These are phyloP conservation scores for Kuraishia piskuri DNA, from an alignment of 805 yeast species.

Conservation along the genomic window DNA sequence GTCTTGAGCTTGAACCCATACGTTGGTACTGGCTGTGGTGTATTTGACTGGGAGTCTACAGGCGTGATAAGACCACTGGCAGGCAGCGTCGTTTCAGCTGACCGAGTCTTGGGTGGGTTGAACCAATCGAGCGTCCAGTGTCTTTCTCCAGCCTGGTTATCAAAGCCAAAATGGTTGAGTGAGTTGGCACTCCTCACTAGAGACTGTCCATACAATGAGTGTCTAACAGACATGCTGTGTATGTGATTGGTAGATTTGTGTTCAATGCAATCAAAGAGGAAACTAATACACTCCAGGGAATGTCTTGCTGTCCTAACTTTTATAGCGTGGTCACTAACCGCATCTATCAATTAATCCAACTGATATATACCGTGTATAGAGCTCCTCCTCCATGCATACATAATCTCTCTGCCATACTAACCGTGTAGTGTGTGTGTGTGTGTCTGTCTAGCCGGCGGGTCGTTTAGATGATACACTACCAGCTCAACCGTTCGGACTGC, in stretches of 20 bases:
- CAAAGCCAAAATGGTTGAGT: conserved; percentile 10
- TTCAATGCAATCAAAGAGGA: no score
- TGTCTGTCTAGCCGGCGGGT: no score
- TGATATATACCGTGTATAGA: no score
- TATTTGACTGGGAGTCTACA: conserved; percentile 14
- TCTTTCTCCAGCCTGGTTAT: conserved; percentile 9
- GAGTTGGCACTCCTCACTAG: conserved; percentile 18
- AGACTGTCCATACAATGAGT: conserved; percentile 25
- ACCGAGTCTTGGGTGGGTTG: conserved; percentile 19
- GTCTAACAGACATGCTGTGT: conserved; percentile 24
- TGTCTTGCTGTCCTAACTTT: no score
- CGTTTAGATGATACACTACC: no score
- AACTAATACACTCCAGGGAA: no score
- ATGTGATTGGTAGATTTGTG: no score
- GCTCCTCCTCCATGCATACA: not conserved
- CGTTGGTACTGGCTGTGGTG: conserved; percentile 18
- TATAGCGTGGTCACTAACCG: no score
- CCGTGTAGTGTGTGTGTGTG: not conserved
- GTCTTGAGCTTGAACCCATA: conserved; percentile 24
- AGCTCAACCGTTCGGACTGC: no score
- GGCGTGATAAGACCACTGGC: conserved; percentile 3
- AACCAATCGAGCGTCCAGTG: conserved; percentile 25
- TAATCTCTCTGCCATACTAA: not conserved
- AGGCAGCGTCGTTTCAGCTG: conserved; percentile 3
- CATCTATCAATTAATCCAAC: no score